Base-by-base conservation (phyloP, 2,329 filamentous ascomycete species). In the Cladorrhinum sp. region DNA sequence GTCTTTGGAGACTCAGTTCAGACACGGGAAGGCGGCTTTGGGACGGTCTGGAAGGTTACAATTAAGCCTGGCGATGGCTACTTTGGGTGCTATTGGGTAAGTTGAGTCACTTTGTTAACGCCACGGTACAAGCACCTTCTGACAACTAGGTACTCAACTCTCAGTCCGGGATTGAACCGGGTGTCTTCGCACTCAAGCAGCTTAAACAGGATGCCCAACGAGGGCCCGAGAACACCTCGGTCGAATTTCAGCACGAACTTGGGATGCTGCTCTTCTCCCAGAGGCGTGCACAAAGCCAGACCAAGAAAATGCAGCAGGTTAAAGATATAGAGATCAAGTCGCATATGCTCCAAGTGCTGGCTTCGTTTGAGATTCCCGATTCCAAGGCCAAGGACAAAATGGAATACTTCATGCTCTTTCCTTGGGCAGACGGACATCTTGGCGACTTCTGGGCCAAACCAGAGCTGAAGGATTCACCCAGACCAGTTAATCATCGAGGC, bases 21-120 rank as follows among this genome's bases (percentile, higher is more conserved):
- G 41, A 54, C n/a, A 18, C 23, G 4, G 32, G 38, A 55, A 25
- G 57, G 57, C 3, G 51, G 52, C 29, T 55, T 59, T 32, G 41
- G 38, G 6, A 25, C 50, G 27, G 51, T 59, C 12, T 49, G 27
- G 41, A 29, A 23, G 25, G 51, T 55, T 20, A 16, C 20, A 24
- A 55, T 59, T 3, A 20, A 55, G 12, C 23, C 23, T 9, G 27
- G 41, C 18, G 36, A 50, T 22, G 27, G 52, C 25, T 22, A 51
- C 18, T 55, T 59, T 27, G 50, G 25, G 18, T 20, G 32, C 2
- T 36, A 36, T 16, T 36, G 9, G 32, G 32, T 36, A 36, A 16
- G 32, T 36, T 5, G 3, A 36, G 16, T 12, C 12, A 36, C 3
- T 13, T 3, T 5, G 16, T 13, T 3, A 3, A 36, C 12, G 9